A percentile compares a stretch with the other conserved stretches of the same genome.
phyloP scores from a whole-genome alignment of 208 protist species.

The Trypanosoma melophagium region DNA sequence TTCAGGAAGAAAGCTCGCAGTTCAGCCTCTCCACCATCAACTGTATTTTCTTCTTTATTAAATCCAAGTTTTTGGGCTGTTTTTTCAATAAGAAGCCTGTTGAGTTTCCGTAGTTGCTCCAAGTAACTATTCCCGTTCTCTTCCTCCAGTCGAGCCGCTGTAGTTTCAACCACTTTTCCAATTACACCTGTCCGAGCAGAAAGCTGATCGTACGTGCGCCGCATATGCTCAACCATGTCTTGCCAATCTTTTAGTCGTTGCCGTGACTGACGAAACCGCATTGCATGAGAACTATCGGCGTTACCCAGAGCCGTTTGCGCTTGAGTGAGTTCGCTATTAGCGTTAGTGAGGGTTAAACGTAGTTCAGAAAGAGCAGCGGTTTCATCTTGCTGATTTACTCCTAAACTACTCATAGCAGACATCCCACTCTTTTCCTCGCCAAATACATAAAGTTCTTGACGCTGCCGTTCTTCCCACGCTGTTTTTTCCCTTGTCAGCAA shows the following conservation, averaged over 20 bases:
- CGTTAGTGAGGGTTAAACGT: constrained; percentile 29
- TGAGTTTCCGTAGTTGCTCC: constrained; percentile 36
- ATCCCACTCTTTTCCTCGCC: background rate
- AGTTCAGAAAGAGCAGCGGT: constrained; percentile 21
- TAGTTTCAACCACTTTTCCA: constrained; percentile 30
- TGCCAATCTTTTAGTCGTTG: constrained; percentile 67
- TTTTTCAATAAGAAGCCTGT: constrained; percentile 35
- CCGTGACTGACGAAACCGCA: constrained; percentile 42
- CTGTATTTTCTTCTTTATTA: constrained; percentile 14
- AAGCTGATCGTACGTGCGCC: constrained; percentile 35
- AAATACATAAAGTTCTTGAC: constrained; percentile 3
- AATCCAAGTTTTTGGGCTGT: constrained; percentile 41
- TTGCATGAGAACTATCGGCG: constrained; percentile 31
- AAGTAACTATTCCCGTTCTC: constrained; percentile 22
- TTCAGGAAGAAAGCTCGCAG: background rate
- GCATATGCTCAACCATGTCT: constrained; percentile 34
- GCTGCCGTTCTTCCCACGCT: constrained; percentile 7
- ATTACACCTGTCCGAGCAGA: constrained; percentile 37
- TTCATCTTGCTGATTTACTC: background rate
- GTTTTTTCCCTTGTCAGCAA: constrained; percentile 24
- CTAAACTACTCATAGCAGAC: background rate
- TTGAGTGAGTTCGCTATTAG: constrained; percentile 11
- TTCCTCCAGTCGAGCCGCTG: constrained; percentile 33
- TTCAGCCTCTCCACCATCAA: background rate
- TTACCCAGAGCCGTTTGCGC: constrained; percentile 26